These are phyloP conservation scores for Didymella exigua DNA, from an alignment of 2,329 filamentous ascomycete genomes.

Conservation along the genomic window DNA sequence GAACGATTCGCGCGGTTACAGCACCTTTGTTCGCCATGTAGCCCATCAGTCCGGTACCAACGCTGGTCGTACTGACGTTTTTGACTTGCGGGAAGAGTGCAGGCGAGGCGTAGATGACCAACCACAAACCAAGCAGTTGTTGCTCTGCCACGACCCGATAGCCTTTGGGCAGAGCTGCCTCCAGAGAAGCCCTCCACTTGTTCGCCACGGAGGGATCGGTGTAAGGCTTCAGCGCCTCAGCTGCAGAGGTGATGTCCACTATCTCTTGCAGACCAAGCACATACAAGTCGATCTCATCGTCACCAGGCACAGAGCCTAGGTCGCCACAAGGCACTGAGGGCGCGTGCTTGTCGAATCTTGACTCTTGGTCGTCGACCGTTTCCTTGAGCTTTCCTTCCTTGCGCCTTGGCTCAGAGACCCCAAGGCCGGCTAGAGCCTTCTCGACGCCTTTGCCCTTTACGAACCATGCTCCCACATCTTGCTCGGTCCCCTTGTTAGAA, in stretches of 20 bases:
- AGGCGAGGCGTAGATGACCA: conserved; percentile 85
- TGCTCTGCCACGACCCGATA: conserved; percentile 80
- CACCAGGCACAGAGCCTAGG: conserved; percentile 57
- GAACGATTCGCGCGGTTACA: conserved; percentile 76
- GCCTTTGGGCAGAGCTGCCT: conserved; percentile 73
- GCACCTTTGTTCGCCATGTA: conserved; percentile 98
- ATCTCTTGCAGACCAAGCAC: conserved; percentile 91
- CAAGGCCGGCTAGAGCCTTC: conserved; percentile 63
- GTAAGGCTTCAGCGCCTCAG: conserved; percentile 78
- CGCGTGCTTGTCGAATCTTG: conserved; percentile 50
- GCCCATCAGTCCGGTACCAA: conserved; percentile 88
- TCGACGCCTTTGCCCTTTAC: conserved; percentile 75
- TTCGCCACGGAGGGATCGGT: conserved; percentile 72
- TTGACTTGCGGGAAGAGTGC: conserved; percentile 75
- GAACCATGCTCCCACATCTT: conserved; percentile 89
- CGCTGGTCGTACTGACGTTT: conserved; percentile 78
- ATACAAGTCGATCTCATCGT: conserved; percentile 82
- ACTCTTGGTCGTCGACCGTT: conserved; percentile 56
- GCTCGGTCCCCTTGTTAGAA: conserved; percentile 80
- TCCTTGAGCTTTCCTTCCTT: conserved; percentile 49
- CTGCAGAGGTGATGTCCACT: conserved; percentile 79
- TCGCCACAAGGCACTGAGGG: conserved; percentile 55
- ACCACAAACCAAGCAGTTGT: conserved; percentile 82
- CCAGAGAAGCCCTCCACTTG: conserved; percentile 80
- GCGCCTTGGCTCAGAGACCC: conserved; percentile 32